phyloP scores from a whole-genome alignment of 768 basidiomycete species.

The Tylopilus felleus region DNA sequence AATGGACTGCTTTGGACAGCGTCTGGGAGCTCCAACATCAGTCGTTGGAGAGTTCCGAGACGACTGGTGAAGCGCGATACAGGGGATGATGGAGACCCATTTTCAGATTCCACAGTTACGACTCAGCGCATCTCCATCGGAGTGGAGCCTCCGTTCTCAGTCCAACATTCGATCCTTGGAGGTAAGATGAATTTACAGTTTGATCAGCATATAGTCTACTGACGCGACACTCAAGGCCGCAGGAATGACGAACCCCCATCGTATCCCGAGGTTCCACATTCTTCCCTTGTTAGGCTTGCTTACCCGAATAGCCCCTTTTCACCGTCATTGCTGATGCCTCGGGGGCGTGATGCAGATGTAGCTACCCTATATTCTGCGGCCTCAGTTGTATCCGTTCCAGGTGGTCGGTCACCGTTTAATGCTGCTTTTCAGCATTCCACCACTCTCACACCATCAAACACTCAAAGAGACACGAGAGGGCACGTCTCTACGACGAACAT shows the following conservation, averaged over 20 bases:
- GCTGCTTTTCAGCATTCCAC: slow-evolving; percentile 33
- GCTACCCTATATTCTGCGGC: slow-evolving; percentile 87
- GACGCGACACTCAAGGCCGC: slow-evolving; percentile 15
- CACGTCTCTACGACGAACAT: slow-evolving; percentile 18
- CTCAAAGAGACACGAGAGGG: slow-evolving; percentile 18
- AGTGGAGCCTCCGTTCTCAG: slow-evolving; percentile 18
- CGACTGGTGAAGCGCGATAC: slow-evolving; percentile 30
- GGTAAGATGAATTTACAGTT: slow-evolving; percentile 14
- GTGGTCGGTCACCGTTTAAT: slow-evolving; percentile 36
- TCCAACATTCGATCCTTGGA: slow-evolving; percentile 10
- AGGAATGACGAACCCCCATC: slow-evolving; percentile 28
- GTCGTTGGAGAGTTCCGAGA: slow-evolving; percentile 71
- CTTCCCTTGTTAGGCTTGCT: slow-evolving; percentile 63
- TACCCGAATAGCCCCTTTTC: slow-evolving; percentile 65
- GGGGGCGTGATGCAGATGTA: slow-evolving; percentile 68
- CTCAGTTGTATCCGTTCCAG: slow-evolving; percentile 68
- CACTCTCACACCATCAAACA: slow-evolving; percentile 27
- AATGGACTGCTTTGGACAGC: slow-evolving; percentile 90
- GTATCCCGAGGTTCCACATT: slow-evolving; percentile 65
- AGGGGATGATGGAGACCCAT: slow-evolving; percentile 8
- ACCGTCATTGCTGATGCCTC: slow-evolving; percentile 30
- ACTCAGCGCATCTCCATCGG: slow-evolving; percentile 11
- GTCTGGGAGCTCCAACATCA: slow-evolving; percentile 75
- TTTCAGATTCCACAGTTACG: slow-evolving; percentile 12
- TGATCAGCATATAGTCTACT: slow-evolving; percentile 1